phyloP scores from a whole-genome alignment of 352 stramenopile genomes.

The Phytophthora foliorum region DNA sequence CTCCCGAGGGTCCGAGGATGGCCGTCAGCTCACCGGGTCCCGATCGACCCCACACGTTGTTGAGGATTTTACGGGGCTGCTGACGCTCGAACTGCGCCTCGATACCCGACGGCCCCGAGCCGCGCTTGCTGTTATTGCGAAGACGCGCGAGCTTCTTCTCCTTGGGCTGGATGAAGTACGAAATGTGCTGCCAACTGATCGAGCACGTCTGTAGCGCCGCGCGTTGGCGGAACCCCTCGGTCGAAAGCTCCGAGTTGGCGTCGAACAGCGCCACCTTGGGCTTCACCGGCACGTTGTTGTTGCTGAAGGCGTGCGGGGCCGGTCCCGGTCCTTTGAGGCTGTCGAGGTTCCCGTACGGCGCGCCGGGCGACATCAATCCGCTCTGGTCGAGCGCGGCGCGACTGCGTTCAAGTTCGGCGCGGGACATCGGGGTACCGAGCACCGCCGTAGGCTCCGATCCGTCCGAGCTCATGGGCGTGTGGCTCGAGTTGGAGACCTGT shows the following conservation, averaged over 20 bases:
- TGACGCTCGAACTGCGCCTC: conserved; percentile 47
- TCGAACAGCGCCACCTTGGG: conserved; percentile 48
- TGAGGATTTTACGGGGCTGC: conserved; percentile 66
- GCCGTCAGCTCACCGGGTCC: conserved; percentile 72
- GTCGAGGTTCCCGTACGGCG: conserved; percentile 39
- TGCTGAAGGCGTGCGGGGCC: conserved; percentile 36
- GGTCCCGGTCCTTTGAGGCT: conserved; percentile 26
- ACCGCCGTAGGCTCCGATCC: conserved; percentile 38
- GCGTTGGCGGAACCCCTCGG: conserved; percentile 39
- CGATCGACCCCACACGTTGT: conserved; percentile 71
- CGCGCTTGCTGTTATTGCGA: conserved; percentile 37
- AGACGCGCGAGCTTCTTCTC: conserved; percentile 26
- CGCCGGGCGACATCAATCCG: conserved; percentile 34
- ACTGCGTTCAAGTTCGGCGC: conserved; percentile 35
- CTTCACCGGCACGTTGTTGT: conserved; percentile 37
- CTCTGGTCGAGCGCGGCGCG: conserved; percentile 18
- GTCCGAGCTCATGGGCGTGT: conserved; percentile 39
- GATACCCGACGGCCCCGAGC: conserved; percentile 30
- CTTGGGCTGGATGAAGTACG: conserved; percentile 59
- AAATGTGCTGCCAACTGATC: conserved; percentile 78
- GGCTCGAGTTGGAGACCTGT: conserved; percentile 31
- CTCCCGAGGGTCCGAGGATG: conserved; percentile 75
- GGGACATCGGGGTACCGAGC: conserved; percentile 36
- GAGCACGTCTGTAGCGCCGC: conserved; percentile 54
- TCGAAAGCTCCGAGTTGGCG: conserved; percentile 40